Evolutionary conservation across 2,329 filamentous ascomycete genomes (phyloP).

Genomic region (Onygenales sp.): DNA sequence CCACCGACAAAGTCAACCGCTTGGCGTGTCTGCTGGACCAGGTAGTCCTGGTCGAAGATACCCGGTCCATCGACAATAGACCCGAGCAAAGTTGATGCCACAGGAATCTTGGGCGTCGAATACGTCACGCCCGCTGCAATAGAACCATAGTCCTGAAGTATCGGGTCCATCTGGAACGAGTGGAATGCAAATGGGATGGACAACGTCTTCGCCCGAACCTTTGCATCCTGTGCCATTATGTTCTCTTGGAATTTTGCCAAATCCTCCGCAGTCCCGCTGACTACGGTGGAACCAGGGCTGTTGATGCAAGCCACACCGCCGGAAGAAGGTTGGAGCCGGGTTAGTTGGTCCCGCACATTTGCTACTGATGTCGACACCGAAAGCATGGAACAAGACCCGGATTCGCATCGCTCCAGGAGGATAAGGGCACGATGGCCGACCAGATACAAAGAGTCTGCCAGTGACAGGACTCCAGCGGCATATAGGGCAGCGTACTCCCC

Average conservation of each 20-base stretch:
- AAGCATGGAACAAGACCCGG: slow-evolving; percentile 58
- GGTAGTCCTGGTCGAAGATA: slow-evolving; percentile 52
- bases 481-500: slow-evolving; percentile 32
- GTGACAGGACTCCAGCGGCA: slow-evolving; percentile 27
- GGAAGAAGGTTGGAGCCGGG: neutral
- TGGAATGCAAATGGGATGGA: slow-evolving; percentile 60
- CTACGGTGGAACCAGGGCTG: slow-evolving; percentile 62
- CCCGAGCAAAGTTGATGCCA: slow-evolving; percentile 59
- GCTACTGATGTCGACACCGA: slow-evolving; percentile 37
- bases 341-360: neutral
- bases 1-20: slow-evolving; percentile 60
- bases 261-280: slow-evolving; percentile 54
- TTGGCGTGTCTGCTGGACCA: slow-evolving; percentile 57
- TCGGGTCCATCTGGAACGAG: slow-evolving; percentile 54
- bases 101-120: slow-evolving; percentile 44
- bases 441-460: slow-evolving; percentile 45
- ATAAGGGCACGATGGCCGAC: slow-evolving; percentile 59
- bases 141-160: slow-evolving; percentile 51
- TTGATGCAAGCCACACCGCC: slow-evolving; percentile 62
- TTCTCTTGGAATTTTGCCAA: slow-evolving; percentile 45
- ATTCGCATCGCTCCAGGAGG: slow-evolving; percentile 54
- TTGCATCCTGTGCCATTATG: slow-evolving; percentile 37
- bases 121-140: slow-evolving; percentile 44
- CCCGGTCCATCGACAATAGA: slow-evolving; percentile 51
- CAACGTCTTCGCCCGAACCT: slow-evolving; percentile 52